A percentile compares a stretch with the other conserved stretches of the same genome.
These are phyloP conservation scores for Balansia obtecta DNA, from an alignment of 2,329 filamentous ascomycete species.

Conservation along the genomic window DNA sequence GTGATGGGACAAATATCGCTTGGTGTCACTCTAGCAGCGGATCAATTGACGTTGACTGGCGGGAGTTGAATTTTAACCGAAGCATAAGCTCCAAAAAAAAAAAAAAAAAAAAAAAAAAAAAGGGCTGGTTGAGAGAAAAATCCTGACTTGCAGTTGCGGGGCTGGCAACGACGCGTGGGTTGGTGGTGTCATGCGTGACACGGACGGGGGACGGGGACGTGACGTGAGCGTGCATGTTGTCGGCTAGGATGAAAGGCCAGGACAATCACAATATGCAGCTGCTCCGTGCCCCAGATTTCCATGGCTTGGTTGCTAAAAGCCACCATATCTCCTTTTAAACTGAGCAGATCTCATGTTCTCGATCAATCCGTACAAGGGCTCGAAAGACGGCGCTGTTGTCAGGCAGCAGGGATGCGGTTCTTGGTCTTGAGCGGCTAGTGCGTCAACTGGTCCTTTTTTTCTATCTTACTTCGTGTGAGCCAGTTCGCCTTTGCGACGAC, in stretches of 20 bases:
- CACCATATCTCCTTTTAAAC: not conserved
- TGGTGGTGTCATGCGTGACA: not conserved
- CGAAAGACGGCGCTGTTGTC: not conserved
- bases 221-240: too few species aligned
- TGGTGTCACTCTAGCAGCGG: slow-evolving; percentile 1
- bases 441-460: not conserved
- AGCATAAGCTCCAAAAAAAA: not conserved
- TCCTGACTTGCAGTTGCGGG: slow-evolving; percentile 2
- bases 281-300: not conserved
- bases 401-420: not conserved
- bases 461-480: not conserved
- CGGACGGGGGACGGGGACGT: too few species aligned
- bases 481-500: too few species aligned
- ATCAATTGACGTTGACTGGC: slow-evolving; percentile 1
- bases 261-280: not conserved
- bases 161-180: not conserved
- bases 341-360: not conserved
- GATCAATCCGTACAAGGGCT: not conserved
- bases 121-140: slow-evolving; percentile 1
- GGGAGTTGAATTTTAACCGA: not conserved
- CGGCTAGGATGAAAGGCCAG: too few species aligned
- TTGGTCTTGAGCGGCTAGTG: too few species aligned
- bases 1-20: not conserved
- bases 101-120: not conserved
- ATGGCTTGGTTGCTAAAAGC: not conserved